Evolutionary conservation across 805 yeast genomes (phyloP).

Genomic region (Candida succiphila): DNA sequence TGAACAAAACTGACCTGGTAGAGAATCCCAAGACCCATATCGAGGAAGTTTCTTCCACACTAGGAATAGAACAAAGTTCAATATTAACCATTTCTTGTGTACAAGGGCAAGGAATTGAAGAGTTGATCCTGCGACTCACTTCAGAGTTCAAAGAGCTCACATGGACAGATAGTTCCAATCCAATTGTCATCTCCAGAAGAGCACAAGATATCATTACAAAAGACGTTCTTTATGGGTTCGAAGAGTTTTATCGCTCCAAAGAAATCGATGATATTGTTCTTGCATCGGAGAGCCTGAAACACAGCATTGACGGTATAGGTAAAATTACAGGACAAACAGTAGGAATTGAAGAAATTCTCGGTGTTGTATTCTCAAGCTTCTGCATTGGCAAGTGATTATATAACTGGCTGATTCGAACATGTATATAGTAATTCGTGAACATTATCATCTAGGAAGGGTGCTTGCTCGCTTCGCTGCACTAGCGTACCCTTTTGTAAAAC

Average conservation of each 20-base stretch:
- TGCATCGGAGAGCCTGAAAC: slow-evolving; percentile 67
- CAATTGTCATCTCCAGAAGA: slow-evolving; percentile 65
- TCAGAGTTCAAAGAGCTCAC: slow-evolving; percentile 38
- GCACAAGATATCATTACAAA: slow-evolving; percentile 63
- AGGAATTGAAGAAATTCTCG: slow-evolving; percentile 84
- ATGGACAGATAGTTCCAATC: slow-evolving; percentile 42
- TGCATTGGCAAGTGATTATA: slow-evolving; percentile 83
- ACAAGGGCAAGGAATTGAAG: slow-evolving; percentile 37
- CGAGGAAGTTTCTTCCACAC: background rate
- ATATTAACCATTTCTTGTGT: slow-evolving; percentile 50
- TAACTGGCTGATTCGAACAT: background rate
- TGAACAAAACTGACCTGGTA: slow-evolving; percentile 53
- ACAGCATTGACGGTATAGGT: slow-evolving; percentile 80
- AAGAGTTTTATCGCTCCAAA: slow-evolving; percentile 44
- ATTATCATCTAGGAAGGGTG: background rate
- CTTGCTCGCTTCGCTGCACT: background rate
- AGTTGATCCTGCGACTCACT: slow-evolving; percentile 33
- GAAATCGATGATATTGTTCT: slow-evolving; percentile 61
- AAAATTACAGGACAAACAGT: slow-evolving; percentile 84
- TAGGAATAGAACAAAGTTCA: background rate
- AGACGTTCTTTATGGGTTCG: slow-evolving; percentile 69
- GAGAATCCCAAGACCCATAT: slow-evolving; percentile 7
- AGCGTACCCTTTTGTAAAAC: background rate
- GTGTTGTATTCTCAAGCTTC: slow-evolving; percentile 83
- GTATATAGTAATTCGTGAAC: background rate